Base-by-base conservation (phyloP, 768 basidiomycete genomes). In the Leccinum aurantiacum region DNA sequence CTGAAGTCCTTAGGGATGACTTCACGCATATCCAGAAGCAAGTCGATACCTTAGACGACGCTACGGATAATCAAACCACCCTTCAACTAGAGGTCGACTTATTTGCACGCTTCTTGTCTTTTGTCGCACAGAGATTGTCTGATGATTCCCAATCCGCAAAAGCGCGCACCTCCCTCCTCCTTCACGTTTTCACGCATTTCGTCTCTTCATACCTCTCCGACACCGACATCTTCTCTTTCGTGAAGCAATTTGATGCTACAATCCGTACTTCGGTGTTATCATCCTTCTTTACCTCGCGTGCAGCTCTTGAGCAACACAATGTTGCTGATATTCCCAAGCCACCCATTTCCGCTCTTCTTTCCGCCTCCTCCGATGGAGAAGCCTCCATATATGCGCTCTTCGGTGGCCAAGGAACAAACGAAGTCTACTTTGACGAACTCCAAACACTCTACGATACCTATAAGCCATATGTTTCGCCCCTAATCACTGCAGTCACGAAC, bases 401-500 rank as follows among this genome's bases (percentile, higher is more conserved):
- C 71, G 96, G 96, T 54, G 97, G 97, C 14, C 97, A 99, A 76
- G 97, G 97, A 59, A 93, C 90, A 60, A 98, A 98, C 75, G 97
- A 98, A 71, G 91, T 96, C 60, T 99, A 98, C 79, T 94, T 98
- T 73, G 92, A 96, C 73, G 97, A 98, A 74, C 83, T 99, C 19
- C 91, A 96, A 77, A 78, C 81, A 53, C 87, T 98, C 54, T 95
- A 91, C 76, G 90, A 97, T 76, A 90, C 85, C 61, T 98, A 99
- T 82, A 85, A 80, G 63, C 89, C 95, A 11, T 96, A 93, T 70
- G 87, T 98, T 63, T 78, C 81, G 15, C 74, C 88, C 17, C 88
- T 94, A 79, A 75, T 97, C 63, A 69, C 78, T 29, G 78, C 79
- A 41, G 75, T 93, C 65, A 86, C 89, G 52, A 68, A 78, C 17